These are phyloP conservation scores for Linum usitatissimum DNA, from an alignment of 345 rosid species.

Conservation along the genomic window DNA sequence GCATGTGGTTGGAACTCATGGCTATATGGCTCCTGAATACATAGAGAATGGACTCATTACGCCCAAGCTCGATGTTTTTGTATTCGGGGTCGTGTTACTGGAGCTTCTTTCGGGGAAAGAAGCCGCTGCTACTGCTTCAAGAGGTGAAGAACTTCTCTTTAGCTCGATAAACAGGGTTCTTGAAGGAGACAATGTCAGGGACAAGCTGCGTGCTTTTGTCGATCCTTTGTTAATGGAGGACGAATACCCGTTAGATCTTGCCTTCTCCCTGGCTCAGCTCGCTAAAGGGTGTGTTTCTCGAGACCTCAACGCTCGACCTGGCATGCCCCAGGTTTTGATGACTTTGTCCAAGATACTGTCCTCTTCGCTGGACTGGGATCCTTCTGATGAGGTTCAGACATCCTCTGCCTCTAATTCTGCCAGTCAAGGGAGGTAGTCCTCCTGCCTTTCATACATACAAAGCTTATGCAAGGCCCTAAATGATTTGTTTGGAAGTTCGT, in stretches of 20 bases:
- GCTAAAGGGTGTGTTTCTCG: constrained; percentile 50
- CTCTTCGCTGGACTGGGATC: constrained; percentile 79
- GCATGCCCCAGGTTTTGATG: constrained; percentile 36
- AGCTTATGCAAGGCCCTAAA: no score
- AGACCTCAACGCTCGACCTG: constrained; percentile 57
- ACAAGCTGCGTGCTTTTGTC: constrained; percentile 44
- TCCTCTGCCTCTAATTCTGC: neutral
- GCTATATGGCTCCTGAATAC: constrained; percentile 88
- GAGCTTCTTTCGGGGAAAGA: constrained; percentile 75
- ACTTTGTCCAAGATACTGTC: constrained; percentile 64
- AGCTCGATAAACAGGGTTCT: constrained; percentile 41
- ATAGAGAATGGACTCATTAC: constrained; percentile 81
- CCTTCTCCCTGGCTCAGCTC: constrained; percentile 65
- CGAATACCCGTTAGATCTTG: constrained; percentile 72
- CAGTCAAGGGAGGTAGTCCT: neutral
- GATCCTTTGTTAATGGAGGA: constrained; percentile 37
- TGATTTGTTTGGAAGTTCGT: no score
- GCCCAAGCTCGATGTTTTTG: constrained; percentile 69
- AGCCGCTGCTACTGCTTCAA: constrained; percentile 45
- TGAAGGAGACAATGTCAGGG: constrained; percentile 64
- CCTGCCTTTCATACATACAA: no score
- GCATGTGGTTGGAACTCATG: constrained; percentile 76
- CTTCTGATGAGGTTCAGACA: constrained; percentile 40
- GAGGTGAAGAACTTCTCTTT: constrained; percentile 39
- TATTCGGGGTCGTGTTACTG: constrained; percentile 69